Evolutionary conservation across 768 basidiomycete species (phyloP).

Genomic region (Rhodotorula babjevae): DNA sequence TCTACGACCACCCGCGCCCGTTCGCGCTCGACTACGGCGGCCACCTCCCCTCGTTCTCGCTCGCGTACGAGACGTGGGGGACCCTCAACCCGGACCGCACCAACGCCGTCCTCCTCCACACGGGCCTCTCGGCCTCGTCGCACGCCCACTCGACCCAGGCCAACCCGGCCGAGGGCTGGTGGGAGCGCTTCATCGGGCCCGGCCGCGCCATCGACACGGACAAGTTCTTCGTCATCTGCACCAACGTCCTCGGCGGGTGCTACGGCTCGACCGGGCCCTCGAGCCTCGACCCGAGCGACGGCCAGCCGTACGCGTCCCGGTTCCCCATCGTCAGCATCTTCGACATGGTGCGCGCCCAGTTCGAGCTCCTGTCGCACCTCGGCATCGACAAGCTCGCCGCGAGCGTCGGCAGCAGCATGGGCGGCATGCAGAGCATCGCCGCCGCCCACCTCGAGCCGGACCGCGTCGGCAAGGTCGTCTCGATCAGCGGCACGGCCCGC

Average conservation of each 20-base stretch:
- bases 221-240: constrained; percentile 86
- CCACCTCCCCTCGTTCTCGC: constrained; percentile 64
- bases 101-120: constrained; percentile 92
- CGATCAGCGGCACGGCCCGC: constrained; percentile 89
- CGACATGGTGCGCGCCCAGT: constrained; percentile 96
- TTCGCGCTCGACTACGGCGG: constrained; percentile 65
- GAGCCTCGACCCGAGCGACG: constrained; percentile 60
- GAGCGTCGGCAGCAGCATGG: constrained; percentile 92
- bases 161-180: constrained; percentile 88
- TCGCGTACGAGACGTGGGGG: constrained; percentile 99
- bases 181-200: constrained; percentile 97
- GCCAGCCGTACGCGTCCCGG: constrained; percentile 73
- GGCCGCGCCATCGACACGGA: constrained; percentile 89
- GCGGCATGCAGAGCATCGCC: constrained; percentile 94
- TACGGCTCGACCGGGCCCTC: constrained; percentile 96
- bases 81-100: constrained; percentile 67
- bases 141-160: constrained; percentile 77
- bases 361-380: constrained; percentile 74
- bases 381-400: constrained; percentile 82
- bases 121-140: constrained; percentile 90
- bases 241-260: constrained; percentile 94
- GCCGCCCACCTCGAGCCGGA: constrained; percentile 89
- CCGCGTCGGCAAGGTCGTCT: constrained; percentile 81
- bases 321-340: constrained; percentile 91
- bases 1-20: constrained; percentile 61